These are phyloP conservation scores for Limtongia smithiae DNA, from an alignment of 805 yeast species.

Conservation along the genomic window DNA sequence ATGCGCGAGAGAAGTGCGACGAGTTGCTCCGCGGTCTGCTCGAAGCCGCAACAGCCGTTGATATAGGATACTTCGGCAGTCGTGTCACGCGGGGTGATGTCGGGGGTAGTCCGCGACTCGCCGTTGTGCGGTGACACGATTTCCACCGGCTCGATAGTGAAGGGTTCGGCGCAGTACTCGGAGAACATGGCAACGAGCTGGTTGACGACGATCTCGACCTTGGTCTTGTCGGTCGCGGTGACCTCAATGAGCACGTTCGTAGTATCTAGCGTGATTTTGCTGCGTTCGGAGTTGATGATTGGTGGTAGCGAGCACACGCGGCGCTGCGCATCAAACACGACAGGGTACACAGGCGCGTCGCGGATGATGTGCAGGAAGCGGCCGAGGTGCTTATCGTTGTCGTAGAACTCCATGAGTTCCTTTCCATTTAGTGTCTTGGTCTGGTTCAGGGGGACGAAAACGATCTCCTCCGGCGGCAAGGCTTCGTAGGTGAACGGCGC, in stretches of 20 bases:
- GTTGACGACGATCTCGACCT: constrained; percentile 87
- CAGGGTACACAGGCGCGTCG: constrained; percentile 87
- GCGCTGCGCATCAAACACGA: constrained; percentile 71
- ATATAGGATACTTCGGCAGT: constrained; percentile 77
- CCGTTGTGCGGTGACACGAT: constrained; percentile 77
- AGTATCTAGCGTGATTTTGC: constrained; percentile 82
- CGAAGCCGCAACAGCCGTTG: constrained; percentile 88
- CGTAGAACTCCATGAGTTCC: constrained; percentile 83
- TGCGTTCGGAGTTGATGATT: constrained; percentile 85
- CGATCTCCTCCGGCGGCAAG: constrained; percentile 68
- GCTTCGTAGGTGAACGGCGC: constrained; percentile 90
- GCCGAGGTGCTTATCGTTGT: constrained; percentile 83
- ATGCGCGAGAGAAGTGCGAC: constrained; percentile 66
- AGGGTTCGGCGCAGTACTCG: constrained; percentile 74
- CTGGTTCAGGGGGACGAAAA: constrained; percentile 44
- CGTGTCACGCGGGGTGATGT: constrained; percentile 61
- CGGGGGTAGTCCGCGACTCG: constrained; percentile 73
- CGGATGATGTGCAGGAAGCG: constrained; percentile 83
- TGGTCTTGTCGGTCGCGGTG: constrained; percentile 93
- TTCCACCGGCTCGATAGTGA: constrained; percentile 80
- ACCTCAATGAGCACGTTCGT: constrained; percentile 86
- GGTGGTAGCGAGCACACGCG: constrained; percentile 93
- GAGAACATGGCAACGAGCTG: constrained; percentile 95
- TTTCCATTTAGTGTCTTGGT: constrained; percentile 59
- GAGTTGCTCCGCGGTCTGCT: constrained; percentile 65